Conservation (phyloP, 805 yeast species). For the Candida nemodendra region DNA sequence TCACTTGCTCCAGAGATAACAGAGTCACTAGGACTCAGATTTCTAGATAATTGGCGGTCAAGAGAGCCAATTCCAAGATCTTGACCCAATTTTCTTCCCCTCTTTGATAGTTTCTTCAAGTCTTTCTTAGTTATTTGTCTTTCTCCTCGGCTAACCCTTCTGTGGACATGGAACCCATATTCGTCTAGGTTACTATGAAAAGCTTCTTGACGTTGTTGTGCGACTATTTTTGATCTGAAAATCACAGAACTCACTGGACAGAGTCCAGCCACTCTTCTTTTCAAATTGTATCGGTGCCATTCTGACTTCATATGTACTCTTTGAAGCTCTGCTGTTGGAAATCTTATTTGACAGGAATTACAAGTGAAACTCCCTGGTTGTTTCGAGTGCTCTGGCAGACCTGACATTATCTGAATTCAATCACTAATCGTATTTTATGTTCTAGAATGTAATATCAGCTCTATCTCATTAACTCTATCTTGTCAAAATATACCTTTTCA, state of each 20-base stretch:
- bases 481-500: too few relatives aligned
- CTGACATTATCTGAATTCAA: too few relatives aligned
- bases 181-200: slow-evolving; percentile 45
- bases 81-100: slow-evolving; percentile 28
- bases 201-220: slow-evolving; percentile 24
- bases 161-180: slow-evolving; percentile 46
- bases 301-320: slow-evolving; percentile 95
- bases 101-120: slow-evolving; percentile 29
- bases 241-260: slow-evolving; percentile 50
- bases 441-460: too few relatives aligned
- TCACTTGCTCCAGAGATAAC: slow-evolving; percentile 54
- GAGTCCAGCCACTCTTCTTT: slow-evolving; percentile 86
- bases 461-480: too few relatives aligned
- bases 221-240: slow-evolving; percentile 30
- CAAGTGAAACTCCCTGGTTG: slow-evolving; percentile 53
- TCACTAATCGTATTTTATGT: too few relatives aligned
- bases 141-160: slow-evolving; percentile 26
- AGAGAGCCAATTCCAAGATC: too few relatives aligned
- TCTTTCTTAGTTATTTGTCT: slow-evolving; percentile 42
- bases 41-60: slow-evolving; percentile 28
- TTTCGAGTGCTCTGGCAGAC: slow-evolving; percentile 17
- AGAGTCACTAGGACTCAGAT: slow-evolving; percentile 52
- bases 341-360: slow-evolving; percentile 83
- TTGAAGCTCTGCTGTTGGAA: slow-evolving; percentile 79
- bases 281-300: slow-evolving; percentile 95